phyloP scores from a whole-genome alignment of 1,284 basidiomycete species.

The Naganishia sp. region DNA sequence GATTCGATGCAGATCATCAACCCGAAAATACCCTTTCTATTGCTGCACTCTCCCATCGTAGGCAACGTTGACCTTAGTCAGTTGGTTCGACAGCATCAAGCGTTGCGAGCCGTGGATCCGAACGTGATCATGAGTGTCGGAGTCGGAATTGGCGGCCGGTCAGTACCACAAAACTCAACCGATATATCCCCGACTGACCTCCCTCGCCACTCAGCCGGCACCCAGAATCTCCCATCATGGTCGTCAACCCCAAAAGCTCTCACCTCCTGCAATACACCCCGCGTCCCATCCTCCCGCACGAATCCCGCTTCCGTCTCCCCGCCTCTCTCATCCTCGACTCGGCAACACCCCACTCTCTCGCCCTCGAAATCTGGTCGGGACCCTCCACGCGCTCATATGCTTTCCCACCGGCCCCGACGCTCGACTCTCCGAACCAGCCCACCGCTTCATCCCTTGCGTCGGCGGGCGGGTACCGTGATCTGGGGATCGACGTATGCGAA shows the following conservation, averaged over 20 bases:
- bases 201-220: slow-evolving; percentile 40
- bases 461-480: slow-evolving; percentile 48
- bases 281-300: slow-evolving; percentile 47
- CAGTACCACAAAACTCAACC: not conserved
- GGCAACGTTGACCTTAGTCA: slow-evolving; percentile 89
- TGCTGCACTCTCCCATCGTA: slow-evolving; percentile 91
- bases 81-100: slow-evolving; percentile 85
- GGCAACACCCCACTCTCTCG: slow-evolving; percentile 56
- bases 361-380: slow-evolving; percentile 85
- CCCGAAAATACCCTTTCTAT: slow-evolving; percentile 75
- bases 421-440: slow-evolving; percentile 17
- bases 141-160: slow-evolving; percentile 58
- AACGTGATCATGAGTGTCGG: slow-evolving; percentile 96
- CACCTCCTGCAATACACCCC: slow-evolving; percentile 50
- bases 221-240: slow-evolving; percentile 53
- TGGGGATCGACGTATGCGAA: slow-evolving; percentile 58
- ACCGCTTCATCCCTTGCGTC: slow-evolving; percentile 34
- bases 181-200: not conserved
- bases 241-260: slow-evolving; percentile 52
- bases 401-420: slow-evolving; percentile 8
- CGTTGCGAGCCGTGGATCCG: slow-evolving; percentile 80
- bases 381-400: slow-evolving; percentile 63
- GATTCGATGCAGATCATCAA: slow-evolving; percentile 92
- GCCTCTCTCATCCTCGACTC: slow-evolving; percentile 53
- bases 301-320: slow-evolving; percentile 48